Percentiles rank a stretch among this genome's conserved stretches.
These are phyloP conservation scores for Lithohypha guttulata DNA, from an alignment of 2,329 filamentous ascomycete species.

Conservation along the genomic window DNA sequence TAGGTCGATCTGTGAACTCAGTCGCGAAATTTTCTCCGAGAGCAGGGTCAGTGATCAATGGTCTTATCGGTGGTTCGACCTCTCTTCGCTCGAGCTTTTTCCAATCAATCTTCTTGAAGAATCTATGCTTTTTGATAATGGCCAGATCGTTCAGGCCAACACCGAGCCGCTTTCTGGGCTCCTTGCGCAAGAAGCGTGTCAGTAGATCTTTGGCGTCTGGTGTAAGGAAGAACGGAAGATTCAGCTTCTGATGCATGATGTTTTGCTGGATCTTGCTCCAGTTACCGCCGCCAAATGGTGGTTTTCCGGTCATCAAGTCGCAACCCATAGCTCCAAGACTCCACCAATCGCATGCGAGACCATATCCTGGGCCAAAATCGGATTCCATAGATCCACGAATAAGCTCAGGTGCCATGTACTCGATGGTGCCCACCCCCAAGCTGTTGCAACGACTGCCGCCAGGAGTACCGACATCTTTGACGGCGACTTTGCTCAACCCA, in stretches of 20 bases:
- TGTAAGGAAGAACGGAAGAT: slow-evolving; percentile 79
- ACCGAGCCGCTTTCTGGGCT: slow-evolving; percentile 81
- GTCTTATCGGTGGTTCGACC: slow-evolving; percentile 77
- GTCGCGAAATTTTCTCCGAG: slow-evolving; percentile 89
- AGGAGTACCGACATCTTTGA: slow-evolving; percentile 49
- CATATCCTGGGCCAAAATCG: slow-evolving; percentile 45
- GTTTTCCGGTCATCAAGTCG: slow-evolving; percentile 83
- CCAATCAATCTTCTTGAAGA: slow-evolving; percentile 97
- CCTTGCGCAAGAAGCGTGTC: slow-evolving; percentile 79
- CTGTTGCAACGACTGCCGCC: slow-evolving; percentile 65
- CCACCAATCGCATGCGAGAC: slow-evolving; percentile 97
- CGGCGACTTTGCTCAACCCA: slow-evolving; percentile 85
- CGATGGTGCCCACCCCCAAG: slow-evolving; percentile 74
- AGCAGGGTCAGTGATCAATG: slow-evolving; percentile 89
- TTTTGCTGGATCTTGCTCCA: slow-evolving; percentile 92
- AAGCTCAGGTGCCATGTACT: slow-evolving; percentile 98
- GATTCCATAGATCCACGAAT: slow-evolving; percentile 59
- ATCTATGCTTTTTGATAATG: slow-evolving; percentile 81
- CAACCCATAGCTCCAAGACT: slow-evolving; percentile 86
- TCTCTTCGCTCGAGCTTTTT: slow-evolving; percentile 71
- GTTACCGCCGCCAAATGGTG: slow-evolving; percentile 84
- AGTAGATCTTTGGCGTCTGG: slow-evolving; percentile 90
- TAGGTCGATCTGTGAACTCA: slow-evolving; percentile 62
- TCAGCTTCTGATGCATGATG: slow-evolving; percentile 85
- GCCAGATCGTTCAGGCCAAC: slow-evolving; percentile 79